phyloP scores from a whole-genome alignment of 345 rosid species.

The Odontarrhena argentea region DNA sequence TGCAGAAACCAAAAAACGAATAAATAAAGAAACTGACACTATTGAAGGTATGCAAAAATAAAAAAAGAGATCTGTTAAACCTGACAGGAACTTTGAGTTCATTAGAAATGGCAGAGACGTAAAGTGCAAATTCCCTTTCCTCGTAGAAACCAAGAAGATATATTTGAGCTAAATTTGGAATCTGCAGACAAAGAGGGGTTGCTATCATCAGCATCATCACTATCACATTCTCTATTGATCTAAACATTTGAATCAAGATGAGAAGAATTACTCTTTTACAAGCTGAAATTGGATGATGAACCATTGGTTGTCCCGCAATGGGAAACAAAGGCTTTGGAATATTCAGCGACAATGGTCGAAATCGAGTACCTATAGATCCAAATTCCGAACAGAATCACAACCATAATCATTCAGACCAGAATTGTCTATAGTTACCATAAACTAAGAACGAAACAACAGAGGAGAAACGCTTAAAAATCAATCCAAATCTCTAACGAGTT shows the following conservation, averaged over 20 bases:
- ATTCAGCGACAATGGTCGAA: slow-evolving; percentile 88
- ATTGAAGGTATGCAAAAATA: slow-evolving; percentile 2
- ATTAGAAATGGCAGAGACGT: slow-evolving; percentile 84
- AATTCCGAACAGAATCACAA: slow-evolving; percentile 20
- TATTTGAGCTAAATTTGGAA: slow-evolving; percentile 78
- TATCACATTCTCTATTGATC: slow-evolving; percentile 13
- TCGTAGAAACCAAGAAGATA: slow-evolving; percentile 86
- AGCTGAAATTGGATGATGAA: slow-evolving; percentile 97
- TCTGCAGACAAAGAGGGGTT: slow-evolving; percentile 48
- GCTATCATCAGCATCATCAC: slow-evolving; percentile 12
- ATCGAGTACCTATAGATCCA: slow-evolving; percentile 69
- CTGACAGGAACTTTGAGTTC: slow-evolving; percentile 87
- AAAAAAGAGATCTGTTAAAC: slow-evolving; percentile 45
- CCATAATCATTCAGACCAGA: background rate
- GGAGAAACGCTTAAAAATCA: slow-evolving; percentile 28
- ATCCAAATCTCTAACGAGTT: slow-evolving; percentile 21
- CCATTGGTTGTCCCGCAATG: slow-evolving; percentile 92
- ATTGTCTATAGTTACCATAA: background rate
- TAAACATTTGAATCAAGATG: background rate
- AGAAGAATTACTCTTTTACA: slow-evolving; percentile 73
- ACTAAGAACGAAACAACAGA: background rate
- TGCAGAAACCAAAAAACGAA: slow-evolving; percentile 5
- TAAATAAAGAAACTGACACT: background rate
- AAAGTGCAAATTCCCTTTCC: slow-evolving; percentile 85
- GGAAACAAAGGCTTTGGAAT: slow-evolving; percentile 92